Evolutionary conservation across 2,329 filamentous ascomycete species (phyloP).

Genomic region (Penicillium hordei): DNA sequence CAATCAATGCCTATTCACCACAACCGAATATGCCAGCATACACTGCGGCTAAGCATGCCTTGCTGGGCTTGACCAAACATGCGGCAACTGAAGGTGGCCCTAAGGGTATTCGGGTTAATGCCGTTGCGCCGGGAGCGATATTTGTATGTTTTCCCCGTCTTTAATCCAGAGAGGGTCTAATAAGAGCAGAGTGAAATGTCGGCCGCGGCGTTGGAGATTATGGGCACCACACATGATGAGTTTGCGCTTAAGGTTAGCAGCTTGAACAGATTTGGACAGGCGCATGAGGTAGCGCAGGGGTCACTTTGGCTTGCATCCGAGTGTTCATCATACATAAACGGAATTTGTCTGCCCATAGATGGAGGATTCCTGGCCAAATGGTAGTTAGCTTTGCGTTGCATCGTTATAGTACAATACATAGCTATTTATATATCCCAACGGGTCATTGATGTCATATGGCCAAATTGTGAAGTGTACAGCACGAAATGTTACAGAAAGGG

Average conservation of each 20-base stretch:
- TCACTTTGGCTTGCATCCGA: conserved; percentile 37
- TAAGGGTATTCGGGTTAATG: conserved; percentile 39
- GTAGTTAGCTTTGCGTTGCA: not conserved
- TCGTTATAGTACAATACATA: no score
- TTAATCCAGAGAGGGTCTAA: not conserved
- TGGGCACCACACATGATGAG: conserved; percentile 15
- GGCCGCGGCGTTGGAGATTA: not conserved
- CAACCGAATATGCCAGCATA: conserved; percentile 44
- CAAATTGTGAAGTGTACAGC: no score
- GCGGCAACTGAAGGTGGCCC: conserved; percentile 37
- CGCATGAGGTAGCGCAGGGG: conserved; percentile 36
- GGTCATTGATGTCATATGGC: no score
- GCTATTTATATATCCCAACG: no score
- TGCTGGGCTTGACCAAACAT: conserved; percentile 47
- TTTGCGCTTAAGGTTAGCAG: conserved; percentile 17
- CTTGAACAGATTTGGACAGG: conserved; percentile 18
- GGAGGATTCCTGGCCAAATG: conserved; percentile 21
- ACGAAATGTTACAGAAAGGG: no score
- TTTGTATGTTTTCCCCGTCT: not conserved
- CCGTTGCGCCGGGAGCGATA: conserved; percentile 26
- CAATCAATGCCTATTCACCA: conserved; percentile 39
- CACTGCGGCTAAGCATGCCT: conserved; percentile 44
- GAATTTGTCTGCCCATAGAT: conserved; percentile 32
- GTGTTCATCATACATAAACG: conserved; percentile 34
- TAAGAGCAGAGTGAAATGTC: not conserved